phyloP scores from a whole-genome alignment of 768 basidiomycete genomes.

The Mycena rosella region DNA sequence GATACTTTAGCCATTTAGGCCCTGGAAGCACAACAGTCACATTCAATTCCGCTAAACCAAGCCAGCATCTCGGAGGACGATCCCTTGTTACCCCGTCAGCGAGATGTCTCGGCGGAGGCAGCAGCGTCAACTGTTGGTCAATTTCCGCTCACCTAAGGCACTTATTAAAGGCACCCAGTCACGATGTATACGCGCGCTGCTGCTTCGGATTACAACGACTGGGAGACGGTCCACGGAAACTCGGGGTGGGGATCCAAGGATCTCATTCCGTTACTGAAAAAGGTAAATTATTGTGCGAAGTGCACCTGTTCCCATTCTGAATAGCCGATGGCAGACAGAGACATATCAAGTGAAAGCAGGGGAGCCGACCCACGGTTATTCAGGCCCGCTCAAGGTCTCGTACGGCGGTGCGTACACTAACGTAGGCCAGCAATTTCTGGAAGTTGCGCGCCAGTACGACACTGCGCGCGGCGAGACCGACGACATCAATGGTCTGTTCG shows the following conservation, averaged over 20 bases:
- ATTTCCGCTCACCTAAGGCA: neutral
- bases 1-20: slow-evolving; percentile 49
- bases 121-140: slow-evolving; percentile 58
- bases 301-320: neutral
- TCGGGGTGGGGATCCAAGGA: slow-evolving; percentile 59
- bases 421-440: slow-evolving; percentile 54
- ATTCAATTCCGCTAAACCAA: slow-evolving; percentile 49
- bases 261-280: slow-evolving; percentile 57
- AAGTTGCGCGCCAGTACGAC: slow-evolving; percentile 52
- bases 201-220: slow-evolving; percentile 62
- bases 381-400: slow-evolving; percentile 56
- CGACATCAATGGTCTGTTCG: slow-evolving; percentile 46
- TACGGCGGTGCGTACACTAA: slow-evolving; percentile 50
- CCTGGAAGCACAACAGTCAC: slow-evolving; percentile 52
- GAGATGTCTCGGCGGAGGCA: slow-evolving; percentile 60
- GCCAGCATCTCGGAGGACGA: slow-evolving; percentile 50
- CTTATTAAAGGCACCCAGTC: slow-evolving; percentile 17
- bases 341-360: slow-evolving; percentile 49
- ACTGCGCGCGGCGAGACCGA: slow-evolving; percentile 47
- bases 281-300: slow-evolving; percentile 44
- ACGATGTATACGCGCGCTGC: slow-evolving; percentile 58
- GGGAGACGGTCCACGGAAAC: slow-evolving; percentile 55
- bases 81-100: slow-evolving; percentile 48
- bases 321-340: slow-evolving; percentile 46
- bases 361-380: slow-evolving; percentile 51